These are phyloP conservation scores for Pichia sp. DNA, from an alignment of 1,139 yeast genomes.

Conservation along the genomic window DNA sequence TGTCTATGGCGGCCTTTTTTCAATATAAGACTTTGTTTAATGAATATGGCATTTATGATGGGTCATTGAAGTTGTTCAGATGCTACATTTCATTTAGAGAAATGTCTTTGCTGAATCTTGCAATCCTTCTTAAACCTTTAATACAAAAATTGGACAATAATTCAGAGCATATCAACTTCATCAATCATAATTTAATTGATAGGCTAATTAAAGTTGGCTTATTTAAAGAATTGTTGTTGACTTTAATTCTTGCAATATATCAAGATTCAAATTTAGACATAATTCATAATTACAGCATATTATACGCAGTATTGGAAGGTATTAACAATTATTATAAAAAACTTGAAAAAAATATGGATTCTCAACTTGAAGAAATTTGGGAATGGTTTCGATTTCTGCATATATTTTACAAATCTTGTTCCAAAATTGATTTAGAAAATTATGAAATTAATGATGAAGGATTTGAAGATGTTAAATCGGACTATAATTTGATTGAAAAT, in stretches of 20 bases:
- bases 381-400: conserved; percentile 26
- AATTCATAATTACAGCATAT: conserved; percentile 24
- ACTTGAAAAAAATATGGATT: conserved; percentile 11
- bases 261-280: conserved; percentile 28
- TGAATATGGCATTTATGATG: conserved; percentile 23
- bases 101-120: conserved; percentile 19
- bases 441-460: conserved; percentile 27
- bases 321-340: conserved; percentile 17
- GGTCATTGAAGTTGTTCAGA: conserved; percentile 19
- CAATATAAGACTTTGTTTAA: conserved; percentile 22
- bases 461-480: conserved; percentile 27
- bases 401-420: conserved; percentile 27
- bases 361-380: conserved; percentile 18
- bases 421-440: conserved; percentile 28
- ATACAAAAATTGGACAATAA: conserved; percentile 10
- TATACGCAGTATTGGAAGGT: conserved; percentile 19
- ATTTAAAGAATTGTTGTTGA: conserved; percentile 23
- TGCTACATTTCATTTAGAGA: conserved; percentile 25
- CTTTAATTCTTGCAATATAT: conserved; percentile 26
- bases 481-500: conserved; percentile 23
- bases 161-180: conserved; percentile 5
- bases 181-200: conserved; percentile 14
- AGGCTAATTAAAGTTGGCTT: conserved; percentile 19
- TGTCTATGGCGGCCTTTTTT: conserved; percentile 25
- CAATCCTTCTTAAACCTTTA: conserved; percentile 18